These are phyloP conservation scores for Trichoderma koningiopsis DNA, from an alignment of 2,329 filamentous ascomycete species.

Conservation along the genomic window DNA sequence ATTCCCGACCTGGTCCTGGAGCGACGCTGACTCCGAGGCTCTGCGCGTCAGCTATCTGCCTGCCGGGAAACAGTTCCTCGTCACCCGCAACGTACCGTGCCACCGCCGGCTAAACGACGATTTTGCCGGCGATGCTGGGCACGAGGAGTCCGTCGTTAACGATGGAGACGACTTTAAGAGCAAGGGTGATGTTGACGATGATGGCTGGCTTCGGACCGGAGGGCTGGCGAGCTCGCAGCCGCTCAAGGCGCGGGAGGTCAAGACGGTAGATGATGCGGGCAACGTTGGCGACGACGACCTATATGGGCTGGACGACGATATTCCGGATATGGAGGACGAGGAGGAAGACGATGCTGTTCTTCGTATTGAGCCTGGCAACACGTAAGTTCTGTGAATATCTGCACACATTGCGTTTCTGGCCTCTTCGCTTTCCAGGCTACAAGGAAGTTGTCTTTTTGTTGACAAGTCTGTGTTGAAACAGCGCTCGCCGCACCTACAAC, in stretches of 20 bases:
- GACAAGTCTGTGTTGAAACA: slow-evolving; percentile 41
- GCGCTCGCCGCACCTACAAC: slow-evolving; percentile 87
- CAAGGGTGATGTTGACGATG: slow-evolving; percentile 64
- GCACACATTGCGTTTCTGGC: not conserved
- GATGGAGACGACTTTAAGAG: slow-evolving; percentile 69
- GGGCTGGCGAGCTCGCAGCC: slow-evolving; percentile 75
- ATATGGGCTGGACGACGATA: slow-evolving; percentile 68
- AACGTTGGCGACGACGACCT: slow-evolving; percentile 77
- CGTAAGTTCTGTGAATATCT: slow-evolving; percentile 39
- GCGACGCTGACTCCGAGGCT: slow-evolving; percentile 77
- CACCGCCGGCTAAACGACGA: slow-evolving; percentile 88
- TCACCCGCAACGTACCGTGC: slow-evolving; percentile 93
- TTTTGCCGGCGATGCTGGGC: slow-evolving; percentile 84
- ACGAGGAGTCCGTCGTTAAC: slow-evolving; percentile 82
- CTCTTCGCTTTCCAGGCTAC: not conserved
- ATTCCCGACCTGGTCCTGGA: slow-evolving; percentile 98
- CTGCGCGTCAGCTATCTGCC: slow-evolving; percentile 83
- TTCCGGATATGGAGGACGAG: slow-evolving; percentile 98
- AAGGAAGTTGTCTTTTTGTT: not conserved
- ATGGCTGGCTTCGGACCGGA: slow-evolving; percentile 90
- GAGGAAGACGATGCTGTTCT: slow-evolving; percentile 98
- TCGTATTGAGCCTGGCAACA: slow-evolving; percentile 49
- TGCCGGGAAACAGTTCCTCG: slow-evolving; percentile 88
- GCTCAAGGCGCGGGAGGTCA: slow-evolving; percentile 75
- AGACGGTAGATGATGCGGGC: slow-evolving; percentile 86